Evolutionary conservation across 345 rosid species (phyloP).

Genomic region (Conringia planisiliqua): DNA sequence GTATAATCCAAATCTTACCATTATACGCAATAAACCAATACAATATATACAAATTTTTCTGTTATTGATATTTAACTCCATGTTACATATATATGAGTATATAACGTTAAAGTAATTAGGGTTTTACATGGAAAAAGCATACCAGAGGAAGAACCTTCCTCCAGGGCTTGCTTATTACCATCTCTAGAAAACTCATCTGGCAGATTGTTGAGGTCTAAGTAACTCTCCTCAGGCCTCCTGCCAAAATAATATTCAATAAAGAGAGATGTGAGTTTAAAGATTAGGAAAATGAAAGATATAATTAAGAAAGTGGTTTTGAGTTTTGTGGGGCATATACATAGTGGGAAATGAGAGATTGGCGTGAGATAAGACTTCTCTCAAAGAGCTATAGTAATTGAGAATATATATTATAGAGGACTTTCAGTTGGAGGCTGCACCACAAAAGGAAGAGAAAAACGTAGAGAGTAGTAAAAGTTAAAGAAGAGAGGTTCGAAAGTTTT

Average conservation of each 20-base stretch:
- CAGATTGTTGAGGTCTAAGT: constrained; percentile 94
- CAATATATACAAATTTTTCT: not conserved
- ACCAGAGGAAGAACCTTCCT: constrained; percentile 70
- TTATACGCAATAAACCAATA: not conserved
- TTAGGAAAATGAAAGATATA: constrained; percentile 18
- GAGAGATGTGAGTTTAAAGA: constrained; percentile 3
- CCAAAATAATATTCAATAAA: constrained; percentile 7
- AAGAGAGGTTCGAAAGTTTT: constrained; percentile 70
- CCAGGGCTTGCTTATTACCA: constrained; percentile 49
- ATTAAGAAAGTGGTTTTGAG: constrained; percentile 18
- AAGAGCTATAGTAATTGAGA: constrained; percentile 41
- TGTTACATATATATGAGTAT: not conserved
- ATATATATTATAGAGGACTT: constrained; percentile 52
- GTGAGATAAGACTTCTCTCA: constrained; percentile 43
- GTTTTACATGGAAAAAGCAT: constrained; percentile 15
- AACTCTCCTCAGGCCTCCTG: constrained; percentile 78
- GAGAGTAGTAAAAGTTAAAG: constrained; percentile 56
- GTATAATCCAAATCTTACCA: not conserved
- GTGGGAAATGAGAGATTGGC: constrained; percentile 40
- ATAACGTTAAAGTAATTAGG: constrained; percentile 1
- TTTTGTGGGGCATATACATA: constrained; percentile 26
- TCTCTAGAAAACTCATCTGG: constrained; percentile 75
- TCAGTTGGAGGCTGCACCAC: constrained; percentile 73
- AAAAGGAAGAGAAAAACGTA: constrained; percentile 34
- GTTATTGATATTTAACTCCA: not conserved